Evolutionary conservation across 2,329 filamentous ascomycete species (phyloP).

Genomic region (Xylariaceae sp.): DNA sequence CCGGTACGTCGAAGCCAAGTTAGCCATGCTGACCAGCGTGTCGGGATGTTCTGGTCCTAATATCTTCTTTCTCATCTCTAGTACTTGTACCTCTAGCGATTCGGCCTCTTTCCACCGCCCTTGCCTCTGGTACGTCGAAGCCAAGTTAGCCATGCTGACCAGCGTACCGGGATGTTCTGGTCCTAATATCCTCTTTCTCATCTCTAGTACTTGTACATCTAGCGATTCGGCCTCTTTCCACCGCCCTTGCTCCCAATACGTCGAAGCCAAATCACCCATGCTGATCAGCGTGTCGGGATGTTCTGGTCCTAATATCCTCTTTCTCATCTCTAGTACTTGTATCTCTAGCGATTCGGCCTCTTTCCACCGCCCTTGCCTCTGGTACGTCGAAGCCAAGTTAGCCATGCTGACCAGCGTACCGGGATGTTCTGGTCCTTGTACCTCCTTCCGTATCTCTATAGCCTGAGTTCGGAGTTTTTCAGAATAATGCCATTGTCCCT

Average conservation of each 20-base stretch:
- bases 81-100: conserved; percentile 9
- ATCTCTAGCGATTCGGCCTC: too few relatives aligned
- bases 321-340: too few relatives aligned
- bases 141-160: not conserved
- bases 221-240: too few relatives aligned
- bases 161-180: not conserved
- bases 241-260: too few relatives aligned
- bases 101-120: not conserved
- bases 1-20: not conserved
- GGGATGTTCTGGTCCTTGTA: too few relatives aligned
- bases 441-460: not conserved
- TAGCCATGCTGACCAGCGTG: not conserved
- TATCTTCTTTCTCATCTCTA: conserved; percentile 10
- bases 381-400: too few relatives aligned
- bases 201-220: too few relatives aligned
- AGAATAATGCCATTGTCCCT: not conserved
- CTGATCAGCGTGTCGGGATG: too few relatives aligned
- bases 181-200: not conserved
- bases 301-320: too few relatives aligned
- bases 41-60: not conserved
- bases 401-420: too few relatives aligned
- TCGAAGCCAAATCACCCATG: too few relatives aligned
- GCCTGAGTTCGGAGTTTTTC: not conserved
- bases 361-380: too few relatives aligned
- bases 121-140: not conserved